Percentiles rank a stretch among this genome's conserved stretches.
Evolutionary conservation across 2,329 filamentous ascomycete genomes (phyloP).

Genomic region (Beauveria rudraprayagi): DNA sequence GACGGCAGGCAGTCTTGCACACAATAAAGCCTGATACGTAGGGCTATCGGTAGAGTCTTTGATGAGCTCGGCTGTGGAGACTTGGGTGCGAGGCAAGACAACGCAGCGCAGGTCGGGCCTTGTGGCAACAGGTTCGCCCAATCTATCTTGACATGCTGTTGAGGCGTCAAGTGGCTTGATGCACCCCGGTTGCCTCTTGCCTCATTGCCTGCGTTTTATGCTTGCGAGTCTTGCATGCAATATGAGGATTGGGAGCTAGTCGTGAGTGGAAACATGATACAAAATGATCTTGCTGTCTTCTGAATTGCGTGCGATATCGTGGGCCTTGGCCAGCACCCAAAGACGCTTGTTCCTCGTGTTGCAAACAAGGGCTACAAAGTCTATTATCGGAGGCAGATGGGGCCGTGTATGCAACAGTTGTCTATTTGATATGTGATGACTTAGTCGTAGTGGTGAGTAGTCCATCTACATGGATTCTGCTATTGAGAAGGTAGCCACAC

Average conservation of each 20-base stretch:
- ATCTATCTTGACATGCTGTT: slow-evolving; percentile 1
- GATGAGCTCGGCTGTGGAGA: neutral
- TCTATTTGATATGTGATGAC: neutral
- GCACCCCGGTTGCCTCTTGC: neutral
- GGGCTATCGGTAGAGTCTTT: neutral
- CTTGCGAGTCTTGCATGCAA: neutral
- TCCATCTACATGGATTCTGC: neutral
- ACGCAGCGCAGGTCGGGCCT: neutral
- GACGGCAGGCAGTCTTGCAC: neutral
- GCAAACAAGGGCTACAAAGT: neutral
- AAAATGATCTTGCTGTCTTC: neutral
- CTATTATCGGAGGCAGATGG: neutral
- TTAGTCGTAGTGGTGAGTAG: neutral
- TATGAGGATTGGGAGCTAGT: neutral
- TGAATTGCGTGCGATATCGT: slow-evolving; percentile 6
- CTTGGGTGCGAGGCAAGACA: neutral
- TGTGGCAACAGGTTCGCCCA: neutral
- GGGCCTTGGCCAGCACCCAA: neutral
- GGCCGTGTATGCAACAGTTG: neutral
- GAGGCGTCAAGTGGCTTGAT: slow-evolving; percentile 7
- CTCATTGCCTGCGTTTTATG: neutral
- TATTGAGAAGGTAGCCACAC: neutral
- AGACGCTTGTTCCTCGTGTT: neutral
- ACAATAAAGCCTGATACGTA: neutral
- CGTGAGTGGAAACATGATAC: neutral